A percentile compares a stretch with the other conserved stretches of the same genome.
phyloP scores from a whole-genome alignment of 176 grass and related monocot species.

The Oropetium thomaeum region DNA sequence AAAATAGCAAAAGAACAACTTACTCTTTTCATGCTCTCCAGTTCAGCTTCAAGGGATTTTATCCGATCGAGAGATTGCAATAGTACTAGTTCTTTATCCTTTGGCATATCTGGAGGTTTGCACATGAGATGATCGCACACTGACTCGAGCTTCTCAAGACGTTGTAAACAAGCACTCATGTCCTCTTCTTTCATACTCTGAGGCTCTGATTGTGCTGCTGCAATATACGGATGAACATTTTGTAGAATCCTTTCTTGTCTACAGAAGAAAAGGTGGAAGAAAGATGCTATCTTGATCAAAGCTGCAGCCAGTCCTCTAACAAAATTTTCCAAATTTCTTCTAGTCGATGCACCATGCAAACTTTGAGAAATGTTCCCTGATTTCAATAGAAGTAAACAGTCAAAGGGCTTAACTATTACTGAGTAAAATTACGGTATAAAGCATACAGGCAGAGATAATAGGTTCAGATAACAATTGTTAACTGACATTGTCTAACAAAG shows the following conservation, averaged over 20 bases:
- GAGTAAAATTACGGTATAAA: neutral
- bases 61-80: constrained; percentile 67
- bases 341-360: constrained; percentile 32
- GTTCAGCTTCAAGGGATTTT: constrained; percentile 68
- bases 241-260: constrained; percentile 31
- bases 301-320: constrained; percentile 38
- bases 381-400: constrained; percentile 1
- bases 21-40: constrained; percentile 51
- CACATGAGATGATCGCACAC: constrained; percentile 53
- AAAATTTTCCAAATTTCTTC: constrained; percentile 36
- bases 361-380: constrained; percentile 36
- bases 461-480: neutral
- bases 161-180: constrained; percentile 48
- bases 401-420: neutral
- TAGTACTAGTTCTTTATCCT: constrained; percentile 61
- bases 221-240: constrained; percentile 26
- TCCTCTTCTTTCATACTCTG: constrained; percentile 31
- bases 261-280: constrained; percentile 34
- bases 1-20: neutral
- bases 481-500: neutral
- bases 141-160: constrained; percentile 61
- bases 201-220: neutral
- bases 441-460: neutral
- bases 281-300: constrained; percentile 48
- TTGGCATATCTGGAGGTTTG: constrained; percentile 64